Conservation (phyloP, 2,329 filamentous ascomycete species). For the Colletotrichum truncatum region DNA sequence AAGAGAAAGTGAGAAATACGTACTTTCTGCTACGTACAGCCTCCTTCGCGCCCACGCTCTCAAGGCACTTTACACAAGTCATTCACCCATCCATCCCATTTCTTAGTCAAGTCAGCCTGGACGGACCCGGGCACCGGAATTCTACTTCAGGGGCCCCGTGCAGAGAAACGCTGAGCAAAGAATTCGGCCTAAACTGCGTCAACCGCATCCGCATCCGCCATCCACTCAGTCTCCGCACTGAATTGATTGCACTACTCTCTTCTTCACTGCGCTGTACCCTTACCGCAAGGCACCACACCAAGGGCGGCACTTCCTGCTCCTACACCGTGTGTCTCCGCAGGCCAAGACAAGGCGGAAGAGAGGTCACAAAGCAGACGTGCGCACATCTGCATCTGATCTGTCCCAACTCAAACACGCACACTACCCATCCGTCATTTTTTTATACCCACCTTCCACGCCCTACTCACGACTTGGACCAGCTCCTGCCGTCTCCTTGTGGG, state of each 20-base stretch:
- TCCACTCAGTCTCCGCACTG: background rate
- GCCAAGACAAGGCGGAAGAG: background rate
- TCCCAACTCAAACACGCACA: constrained; percentile 16
- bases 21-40: background rate
- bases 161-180: background rate
- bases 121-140: background rate
- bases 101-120: background rate
- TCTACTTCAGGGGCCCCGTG: background rate
- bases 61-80: background rate
- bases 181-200: background rate
- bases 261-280: background rate
- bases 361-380: constrained; percentile 13
- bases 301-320: background rate
- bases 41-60: background rate
- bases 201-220: background rate
- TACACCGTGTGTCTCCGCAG: background rate
- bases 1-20: background rate
- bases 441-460: background rate
- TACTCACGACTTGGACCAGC: constrained; percentile 15
- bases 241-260: background rate
- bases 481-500: background rate
- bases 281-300: background rate
- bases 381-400: constrained; percentile 14
- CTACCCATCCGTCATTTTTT: constrained; percentile 4
- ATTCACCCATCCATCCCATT: background rate